Base-by-base conservation (phyloP, 257 asterid genomes). In the Solanum corneliomulleri region DNA sequence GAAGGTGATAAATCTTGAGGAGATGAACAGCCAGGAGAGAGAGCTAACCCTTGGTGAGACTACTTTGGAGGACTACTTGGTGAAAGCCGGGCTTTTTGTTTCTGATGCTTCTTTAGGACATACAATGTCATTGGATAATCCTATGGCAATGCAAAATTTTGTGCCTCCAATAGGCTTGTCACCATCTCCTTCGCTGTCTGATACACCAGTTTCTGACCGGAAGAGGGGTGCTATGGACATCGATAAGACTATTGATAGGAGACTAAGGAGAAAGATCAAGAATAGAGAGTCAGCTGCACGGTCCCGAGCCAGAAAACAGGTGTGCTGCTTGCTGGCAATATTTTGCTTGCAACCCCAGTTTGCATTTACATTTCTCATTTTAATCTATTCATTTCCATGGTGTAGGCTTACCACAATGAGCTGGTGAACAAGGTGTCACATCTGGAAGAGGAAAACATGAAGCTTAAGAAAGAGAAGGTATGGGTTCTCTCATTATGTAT, bases 261-360 rank as follows among this genome's bases (percentile, higher is more conserved):
- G 96, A 94, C 91, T 94, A 56, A 96, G 93, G 89, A 92, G 98
- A 84, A 94, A 94, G 90, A 94, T 94, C 52, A 94, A 94, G 93
- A 94, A 94, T 85, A 91, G 99, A 89, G 99, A 96, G 88, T 94
- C 99, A 16, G 99, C 99, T 89, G 99, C 99, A 66, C 96, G 99
- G 11, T 96, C 99, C 41, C 92, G 99, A 70, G 98, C 97, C 82
- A 93, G 98, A 91, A 96, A 96, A 90, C 99, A 96, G 98, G 98
- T 92, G 89, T 74, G 91, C 83, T 75, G 86, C 85, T 85, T 58
- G 81, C 77, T 75, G 35, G 21, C 56, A 87, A 47, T 76, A 39
- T 35, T 52, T 49, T 89, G 58, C 11, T 71, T 86, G 21, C 25
- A 37, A 74, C 13, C 33, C 27, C 66, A 31, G 31, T 87, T 56